phyloP scores from a whole-genome alignment of 768 basidiomycete species.

The Psilocybe cyanescens region DNA sequence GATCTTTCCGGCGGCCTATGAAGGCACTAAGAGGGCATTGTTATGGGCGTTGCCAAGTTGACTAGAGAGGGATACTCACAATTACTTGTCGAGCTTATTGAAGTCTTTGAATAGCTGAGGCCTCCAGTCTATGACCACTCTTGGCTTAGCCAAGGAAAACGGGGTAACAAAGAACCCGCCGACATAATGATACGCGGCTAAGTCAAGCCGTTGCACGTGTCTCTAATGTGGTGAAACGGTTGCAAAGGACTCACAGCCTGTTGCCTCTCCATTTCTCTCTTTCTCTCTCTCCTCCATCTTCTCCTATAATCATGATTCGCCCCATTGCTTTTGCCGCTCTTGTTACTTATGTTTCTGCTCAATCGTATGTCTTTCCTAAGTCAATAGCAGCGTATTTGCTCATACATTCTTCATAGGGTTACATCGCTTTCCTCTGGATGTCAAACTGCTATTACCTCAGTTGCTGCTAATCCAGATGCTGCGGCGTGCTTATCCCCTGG shows the following conservation, averaged over 20 bases:
- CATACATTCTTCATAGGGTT: conserved; percentile 30
- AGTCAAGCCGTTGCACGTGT: background rate
- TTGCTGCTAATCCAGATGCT: conserved; percentile 39
- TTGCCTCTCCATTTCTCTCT: conserved; percentile 14
- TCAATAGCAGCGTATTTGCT: background rate
- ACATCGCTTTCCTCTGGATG: conserved; percentile 54
- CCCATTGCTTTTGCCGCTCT: conserved; percentile 32
- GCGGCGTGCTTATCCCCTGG: conserved; percentile 52
- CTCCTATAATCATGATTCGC: conserved; percentile 25
- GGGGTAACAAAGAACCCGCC: background rate
- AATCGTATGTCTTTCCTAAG: conserved; percentile 37
- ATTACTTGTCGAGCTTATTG: too few species aligned
- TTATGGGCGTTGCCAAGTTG: too few species aligned
- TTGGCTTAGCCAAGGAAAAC: background rate
- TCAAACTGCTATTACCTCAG: conserved; percentile 44
- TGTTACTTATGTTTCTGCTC: conserved; percentile 42
- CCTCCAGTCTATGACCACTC: background rate
- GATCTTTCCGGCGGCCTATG: too few species aligned
- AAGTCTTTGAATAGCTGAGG: too few species aligned
- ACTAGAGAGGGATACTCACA: too few species aligned
- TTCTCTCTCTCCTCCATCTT: conserved; percentile 17
- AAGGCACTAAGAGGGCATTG: too few species aligned
- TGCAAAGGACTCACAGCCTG: conserved; percentile 1
- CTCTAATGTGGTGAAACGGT: background rate
- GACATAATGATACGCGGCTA: background rate